Base-by-base conservation (phyloP, 2,329 filamentous ascomycete genomes). In the Dothidotthia symphoricarpi region DNA sequence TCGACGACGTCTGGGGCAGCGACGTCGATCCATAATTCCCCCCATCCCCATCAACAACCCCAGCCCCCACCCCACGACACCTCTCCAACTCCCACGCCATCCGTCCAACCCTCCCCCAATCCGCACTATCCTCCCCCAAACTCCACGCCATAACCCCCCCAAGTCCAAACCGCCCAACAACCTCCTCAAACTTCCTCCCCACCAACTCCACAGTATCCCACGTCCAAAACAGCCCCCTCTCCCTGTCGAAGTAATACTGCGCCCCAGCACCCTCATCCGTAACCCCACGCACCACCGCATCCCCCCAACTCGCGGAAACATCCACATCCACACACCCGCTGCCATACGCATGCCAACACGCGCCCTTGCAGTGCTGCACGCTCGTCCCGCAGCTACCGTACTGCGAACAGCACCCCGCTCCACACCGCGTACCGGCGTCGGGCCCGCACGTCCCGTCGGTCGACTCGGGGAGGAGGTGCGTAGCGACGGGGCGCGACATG, bases 61-160 rank as follows among this genome's bases (percentile, higher is more conserved):
- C 19, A 10, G 2, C 24, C 15, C 30, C 40, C n/a, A n/a, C n/a
- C n/a, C n/a, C n/a, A n/a, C n/a, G n/a, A 37, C 8, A 9, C 17
- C 49, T 46, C 7, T 28, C 17, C n/a, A 61, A 17, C 27, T 59
- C 56, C 8, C 40, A 43, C 2, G 48, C 52, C 58, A 78, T 69
- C 1, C 66, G 66, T 52, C 62, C 66, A 17, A 78, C 51, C 41
- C 70, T 73, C 36, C 50, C 57, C 55, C 58, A 68, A 41, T 61
- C 60, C 15, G 49, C 41, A n/a, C 52, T 57, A 41, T 88, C 85
- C 64, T 88, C 83, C 2, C 82, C 85, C 41, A 88, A 55, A 14
- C 81, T 83, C 85, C 84, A 88, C 1, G 84, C 83, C 74, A 88
- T 87, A 4, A 86, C 78, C 12, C 86, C 85, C 1, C 85, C 84